Percentiles rank a stretch among this genome's conserved stretches.
These are phyloP conservation scores for Rhizopus microsporus DNA, from an alignment of 371 early-diverging fungal species.

Conservation along the genomic window DNA sequence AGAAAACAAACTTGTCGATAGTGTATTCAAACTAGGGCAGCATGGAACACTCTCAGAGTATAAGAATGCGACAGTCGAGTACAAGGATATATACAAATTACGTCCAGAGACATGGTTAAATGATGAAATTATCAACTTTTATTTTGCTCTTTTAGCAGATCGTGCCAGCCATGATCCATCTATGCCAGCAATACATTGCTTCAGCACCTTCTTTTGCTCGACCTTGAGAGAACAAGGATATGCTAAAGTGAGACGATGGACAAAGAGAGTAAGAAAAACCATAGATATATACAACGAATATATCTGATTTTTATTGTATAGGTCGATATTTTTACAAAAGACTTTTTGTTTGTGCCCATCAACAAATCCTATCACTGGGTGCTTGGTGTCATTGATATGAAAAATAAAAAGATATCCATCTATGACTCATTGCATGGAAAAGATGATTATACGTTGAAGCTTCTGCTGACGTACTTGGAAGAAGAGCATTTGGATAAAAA, in stretches of 20 bases:
- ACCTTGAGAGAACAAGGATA: constrained; percentile 74
- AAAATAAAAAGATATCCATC: constrained; percentile 66
- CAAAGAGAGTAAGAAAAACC: constrained; percentile 58
- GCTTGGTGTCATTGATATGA: constrained; percentile 78
- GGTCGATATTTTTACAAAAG: constrained; percentile 79
- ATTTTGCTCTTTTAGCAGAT: constrained; percentile 73
- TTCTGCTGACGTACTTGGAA: constrained; percentile 67
- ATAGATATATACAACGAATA: neutral
- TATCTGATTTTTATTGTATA: constrained; percentile 20
- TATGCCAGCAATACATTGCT: constrained; percentile 73
- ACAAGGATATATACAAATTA: constrained; percentile 72
- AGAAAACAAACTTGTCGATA: constrained; percentile 36
- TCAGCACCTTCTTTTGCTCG: constrained; percentile 89
- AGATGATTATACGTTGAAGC: constrained; percentile 55
- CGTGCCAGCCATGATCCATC: constrained; percentile 48
- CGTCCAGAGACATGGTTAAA: constrained; percentile 85
- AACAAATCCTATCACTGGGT: constrained; percentile 92
- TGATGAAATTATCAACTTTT: constrained; percentile 94
- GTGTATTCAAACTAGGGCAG: constrained; percentile 30
- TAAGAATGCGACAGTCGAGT: constrained; percentile 59
- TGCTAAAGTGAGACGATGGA: constrained; percentile 80
- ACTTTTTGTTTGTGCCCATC: constrained; percentile 85
- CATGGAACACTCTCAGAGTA: constrained; percentile 50
- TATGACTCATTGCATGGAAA: constrained; percentile 85
- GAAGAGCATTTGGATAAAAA: constrained; percentile 78